Evolutionary conservation across 2,329 filamentous ascomycete species (phyloP), one percentile per base, ranked within the genome.

Genomic region (Aureobasidium sp.): DNA sequence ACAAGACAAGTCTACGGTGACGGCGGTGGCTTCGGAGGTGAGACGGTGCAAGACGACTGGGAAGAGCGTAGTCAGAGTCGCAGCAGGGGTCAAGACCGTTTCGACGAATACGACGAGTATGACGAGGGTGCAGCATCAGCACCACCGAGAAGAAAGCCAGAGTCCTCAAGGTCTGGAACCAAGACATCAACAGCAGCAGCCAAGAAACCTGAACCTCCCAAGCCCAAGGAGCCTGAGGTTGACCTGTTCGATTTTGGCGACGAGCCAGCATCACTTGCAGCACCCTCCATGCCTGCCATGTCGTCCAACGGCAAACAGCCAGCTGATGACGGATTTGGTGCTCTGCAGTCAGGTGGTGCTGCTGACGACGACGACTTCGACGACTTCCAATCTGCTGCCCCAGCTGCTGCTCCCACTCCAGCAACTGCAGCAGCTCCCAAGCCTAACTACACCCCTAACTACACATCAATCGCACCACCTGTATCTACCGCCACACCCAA

Each of bases 81-180:
- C 63, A 79, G 82, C 61, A 78, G 80, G 70, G 79, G 86, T 60
- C 80, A 80, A 50, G 91, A 95, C 67, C 84, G 87, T 66, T 99
- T 97, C 68, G 93, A 97, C 68, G 94, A 97, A 75, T 99, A 99
- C 70, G 92, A 99, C 72, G 94, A 99, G 75, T 93, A 88, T 70
- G 93, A 97, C 62, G 94, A 96, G 70, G 90, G 82, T 44, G 80
- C 82, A 55, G 66, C 69, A 47, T 73, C 80, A 57, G 78, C 83
- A 63, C 76, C 84, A 27, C 77, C 79, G 37, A 79, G 79, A 67
- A 77, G 80, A 69, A 84, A 80, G 71, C 77, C 80, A 66, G 74
- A 75, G 32, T 62, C 72, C 13, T 62, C 46, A 29, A 63, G 56
- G 56, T 26, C 61, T 41, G 70, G 73, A 70, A 63, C 67, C 69